These are phyloP conservation scores for Kluyveromyces dobzhanskii DNA, from an alignment of 805 yeast genomes.

Conservation along the genomic window DNA sequence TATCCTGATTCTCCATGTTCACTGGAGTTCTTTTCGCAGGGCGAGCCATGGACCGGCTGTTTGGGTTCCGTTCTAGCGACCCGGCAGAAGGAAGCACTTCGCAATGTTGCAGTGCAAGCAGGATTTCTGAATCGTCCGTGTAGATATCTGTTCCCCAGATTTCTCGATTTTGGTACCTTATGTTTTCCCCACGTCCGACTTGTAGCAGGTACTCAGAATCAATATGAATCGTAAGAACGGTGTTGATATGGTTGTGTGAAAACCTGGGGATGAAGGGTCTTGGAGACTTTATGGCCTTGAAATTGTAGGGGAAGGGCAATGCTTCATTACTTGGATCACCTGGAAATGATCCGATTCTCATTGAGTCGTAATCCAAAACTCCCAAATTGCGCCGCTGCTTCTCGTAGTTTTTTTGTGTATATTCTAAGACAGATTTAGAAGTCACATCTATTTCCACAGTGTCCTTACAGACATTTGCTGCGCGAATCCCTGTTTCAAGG, in stretches of 20 bases:
- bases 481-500: neutral
- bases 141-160: slow-evolving; percentile 92
- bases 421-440: slow-evolving; percentile 11
- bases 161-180: slow-evolving; percentile 40
- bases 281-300: slow-evolving; percentile 11
- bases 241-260: slow-evolving; percentile 14
- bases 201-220: slow-evolving; percentile 15
- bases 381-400: slow-evolving; percentile 13
- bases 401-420: slow-evolving; percentile 10
- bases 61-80: slow-evolving; percentile 17
- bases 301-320: slow-evolving; percentile 7
- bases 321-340: neutral
- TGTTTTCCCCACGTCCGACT: slow-evolving; percentile 31
- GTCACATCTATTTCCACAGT: slow-evolving; percentile 5
- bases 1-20: slow-evolving; percentile 27
- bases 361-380: slow-evolving; percentile 17
- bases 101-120: slow-evolving; percentile 64
- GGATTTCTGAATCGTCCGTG: slow-evolving; percentile 86
- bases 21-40: slow-evolving; percentile 33
- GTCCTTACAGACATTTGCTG: neutral
- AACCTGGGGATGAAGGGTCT: slow-evolving; percentile 23
- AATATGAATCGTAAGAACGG: slow-evolving; percentile 16
- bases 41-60: slow-evolving; percentile 3
- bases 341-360: slow-evolving; percentile 8
- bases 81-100: slow-evolving; percentile 47